Conservation (phyloP, 2,329 filamentous ascomycete species). For the Penicillium thymicola region DNA sequence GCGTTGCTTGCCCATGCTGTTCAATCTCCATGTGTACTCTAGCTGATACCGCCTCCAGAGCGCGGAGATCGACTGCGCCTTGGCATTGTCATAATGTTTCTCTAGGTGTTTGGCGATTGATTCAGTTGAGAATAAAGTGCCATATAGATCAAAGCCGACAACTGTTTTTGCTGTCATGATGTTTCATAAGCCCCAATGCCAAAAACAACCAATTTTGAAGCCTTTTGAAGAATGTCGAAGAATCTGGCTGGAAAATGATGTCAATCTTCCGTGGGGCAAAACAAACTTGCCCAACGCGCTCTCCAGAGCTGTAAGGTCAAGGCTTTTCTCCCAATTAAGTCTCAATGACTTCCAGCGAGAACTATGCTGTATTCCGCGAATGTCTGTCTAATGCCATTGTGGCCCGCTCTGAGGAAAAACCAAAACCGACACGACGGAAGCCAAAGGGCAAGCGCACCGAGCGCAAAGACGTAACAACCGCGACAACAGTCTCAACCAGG, state of each 20-base stretch:
- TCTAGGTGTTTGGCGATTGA: conserved; percentile 62
- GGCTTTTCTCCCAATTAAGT: neutral
- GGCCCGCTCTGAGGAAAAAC: conserved; percentile 54
- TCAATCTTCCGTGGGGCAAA: conserved; percentile 15
- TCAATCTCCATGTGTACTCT: conserved; percentile 74
- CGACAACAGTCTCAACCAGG: conserved; percentile 10
- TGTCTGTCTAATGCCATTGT: conserved; percentile 69
- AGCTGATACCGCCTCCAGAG: conserved; percentile 68
- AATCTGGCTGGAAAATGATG: conserved; percentile 14
- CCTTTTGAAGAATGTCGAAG: neutral
- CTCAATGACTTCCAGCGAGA: conserved; percentile 38
- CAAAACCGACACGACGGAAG: conserved; percentile 33
- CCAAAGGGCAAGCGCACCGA: conserved; percentile 19
- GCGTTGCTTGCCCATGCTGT: conserved; percentile 63
- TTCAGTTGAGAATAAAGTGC: conserved; percentile 68
- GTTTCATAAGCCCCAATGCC: neutral
- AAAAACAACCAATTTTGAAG: neutral
- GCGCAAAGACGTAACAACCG: conserved; percentile 10
- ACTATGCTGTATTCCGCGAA: conserved; percentile 70
- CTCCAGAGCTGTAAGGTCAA: neutral
- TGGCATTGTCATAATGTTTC: conserved; percentile 55
- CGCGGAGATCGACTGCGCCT: conserved; percentile 55
- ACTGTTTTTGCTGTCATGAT: conserved; percentile 38
- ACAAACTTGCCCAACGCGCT: neutral
- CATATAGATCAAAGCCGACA: conserved; percentile 73